Percentiles rank a stretch among this genome's conserved stretches.
These are phyloP conservation scores for Magnolia changhungtana DNA, from an alignment of 164 flowering plant species.

Conservation along the genomic window DNA sequence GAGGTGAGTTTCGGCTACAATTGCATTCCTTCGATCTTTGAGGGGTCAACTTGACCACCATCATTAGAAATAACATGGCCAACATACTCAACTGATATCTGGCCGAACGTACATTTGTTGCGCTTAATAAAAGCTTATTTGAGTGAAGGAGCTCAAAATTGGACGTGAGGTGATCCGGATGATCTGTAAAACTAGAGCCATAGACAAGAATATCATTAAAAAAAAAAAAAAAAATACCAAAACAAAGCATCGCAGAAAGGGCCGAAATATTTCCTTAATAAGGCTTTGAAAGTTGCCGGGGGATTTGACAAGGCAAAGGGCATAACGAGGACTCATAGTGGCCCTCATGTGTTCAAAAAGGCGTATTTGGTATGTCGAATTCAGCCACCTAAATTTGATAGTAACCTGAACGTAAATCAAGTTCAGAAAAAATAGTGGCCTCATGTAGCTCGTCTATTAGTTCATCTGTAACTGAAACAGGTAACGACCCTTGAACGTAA, in stretches of 20 bases:
- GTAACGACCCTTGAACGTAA: not conserved
- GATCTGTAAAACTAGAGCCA: too few species aligned
- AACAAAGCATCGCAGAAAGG: not conserved
- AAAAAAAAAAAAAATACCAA: not conserved
- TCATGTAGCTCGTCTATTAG: not conserved
- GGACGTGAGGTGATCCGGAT: not conserved
- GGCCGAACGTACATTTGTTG: not conserved
- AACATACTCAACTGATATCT: not conserved
- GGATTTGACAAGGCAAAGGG: not conserved
- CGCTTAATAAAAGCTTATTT: not conserved
- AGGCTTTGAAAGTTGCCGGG: not conserved
- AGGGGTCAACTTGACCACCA: not conserved
- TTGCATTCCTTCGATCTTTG: not conserved
- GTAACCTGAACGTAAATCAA: not conserved
- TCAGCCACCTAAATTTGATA: not conserved
- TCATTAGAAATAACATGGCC: conserved; percentile 1
- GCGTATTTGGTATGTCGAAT: not conserved
- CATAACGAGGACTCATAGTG: not conserved
- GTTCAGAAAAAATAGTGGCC: not conserved
- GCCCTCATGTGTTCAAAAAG: not conserved
- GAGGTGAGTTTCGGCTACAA: not conserved
- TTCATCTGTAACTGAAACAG: not conserved
- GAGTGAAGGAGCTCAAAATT: not conserved
- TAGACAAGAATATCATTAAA: not conserved
- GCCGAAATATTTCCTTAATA: not conserved